phyloP scores from a whole-genome alignment of 108 stramenopile species.

The Pelagomonas calceolata region DNA sequence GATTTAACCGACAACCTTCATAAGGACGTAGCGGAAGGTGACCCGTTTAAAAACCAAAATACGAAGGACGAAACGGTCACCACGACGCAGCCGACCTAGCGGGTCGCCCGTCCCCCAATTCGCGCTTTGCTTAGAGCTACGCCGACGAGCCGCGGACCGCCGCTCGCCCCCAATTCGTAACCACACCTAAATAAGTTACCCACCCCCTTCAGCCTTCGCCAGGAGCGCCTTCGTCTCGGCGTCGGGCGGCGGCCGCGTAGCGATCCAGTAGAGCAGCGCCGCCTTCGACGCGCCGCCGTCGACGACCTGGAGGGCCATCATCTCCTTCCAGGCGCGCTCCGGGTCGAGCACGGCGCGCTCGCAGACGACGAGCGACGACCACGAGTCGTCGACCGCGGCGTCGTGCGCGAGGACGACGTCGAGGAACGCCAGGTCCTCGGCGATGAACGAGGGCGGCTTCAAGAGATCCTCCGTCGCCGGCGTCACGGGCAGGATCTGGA shows the following conservation, averaged over 20 bases:
- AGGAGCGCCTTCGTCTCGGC: no score
- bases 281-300: slow-evolving; percentile 35
- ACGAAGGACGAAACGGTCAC: no score
- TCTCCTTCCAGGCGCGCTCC: slow-evolving; percentile 21
- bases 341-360: slow-evolving; percentile 26
- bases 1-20: no score
- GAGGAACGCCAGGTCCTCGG: slow-evolving; percentile 6
- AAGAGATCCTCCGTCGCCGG: slow-evolving; percentile 29
- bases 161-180: no score
- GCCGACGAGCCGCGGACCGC: no score
- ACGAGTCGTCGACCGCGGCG: background rate
- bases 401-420: background rate
- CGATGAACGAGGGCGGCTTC: slow-evolving; percentile 4
- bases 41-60: no score
- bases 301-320: slow-evolving; percentile 14
- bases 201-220: no score
- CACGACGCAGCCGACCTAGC: no score
- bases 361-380: slow-evolving; percentile 19
- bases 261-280: slow-evolving; percentile 34
- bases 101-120: no score
- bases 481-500: slow-evolving; percentile 41
- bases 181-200: no score
- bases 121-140: no score
- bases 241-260: slow-evolving; percentile 8
- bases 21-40: no score